Percentiles rank a stretch among this genome's conserved stretches.
These are phyloP conservation scores for Durusdinium trenchii DNA, from an alignment of 73 alveolate species.

Conservation along the genomic window DNA sequence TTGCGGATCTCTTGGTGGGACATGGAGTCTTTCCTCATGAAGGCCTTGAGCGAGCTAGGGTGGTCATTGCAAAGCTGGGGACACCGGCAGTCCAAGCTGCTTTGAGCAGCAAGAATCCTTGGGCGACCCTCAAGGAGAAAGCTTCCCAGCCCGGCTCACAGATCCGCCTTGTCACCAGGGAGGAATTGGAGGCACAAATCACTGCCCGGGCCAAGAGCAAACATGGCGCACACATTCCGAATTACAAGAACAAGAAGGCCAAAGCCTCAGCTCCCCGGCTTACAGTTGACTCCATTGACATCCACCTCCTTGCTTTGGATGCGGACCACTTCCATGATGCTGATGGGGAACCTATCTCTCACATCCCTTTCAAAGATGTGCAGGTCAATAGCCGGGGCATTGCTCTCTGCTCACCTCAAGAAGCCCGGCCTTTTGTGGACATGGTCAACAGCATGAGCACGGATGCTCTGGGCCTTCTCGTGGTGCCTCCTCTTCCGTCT, in stretches of 20 bases:
- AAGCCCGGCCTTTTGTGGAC: no score
- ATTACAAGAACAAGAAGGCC: not conserved
- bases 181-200: not conserved
- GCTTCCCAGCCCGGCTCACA: not conserved
- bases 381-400: no score
- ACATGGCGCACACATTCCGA: not conserved
- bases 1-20: not conserved
- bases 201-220: not conserved
- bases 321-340: no score
- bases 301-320: no score
- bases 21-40: not conserved
- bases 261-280: not conserved
- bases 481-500: no score
- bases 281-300: not conserved
- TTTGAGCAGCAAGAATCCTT: not conserved
- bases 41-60: not conserved
- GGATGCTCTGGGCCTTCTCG: no score
- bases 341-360: no score
- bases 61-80: not conserved
- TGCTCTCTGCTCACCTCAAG: no score
- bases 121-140: not conserved
- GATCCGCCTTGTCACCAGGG: not conserved
- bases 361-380: no score
- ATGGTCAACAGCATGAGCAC: no score
- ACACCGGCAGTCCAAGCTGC: not conserved